These are phyloP conservation scores for Talaromyces wortmannii DNA, from an alignment of 495 filamentous ascomycete species.

Conservation along the genomic window DNA sequence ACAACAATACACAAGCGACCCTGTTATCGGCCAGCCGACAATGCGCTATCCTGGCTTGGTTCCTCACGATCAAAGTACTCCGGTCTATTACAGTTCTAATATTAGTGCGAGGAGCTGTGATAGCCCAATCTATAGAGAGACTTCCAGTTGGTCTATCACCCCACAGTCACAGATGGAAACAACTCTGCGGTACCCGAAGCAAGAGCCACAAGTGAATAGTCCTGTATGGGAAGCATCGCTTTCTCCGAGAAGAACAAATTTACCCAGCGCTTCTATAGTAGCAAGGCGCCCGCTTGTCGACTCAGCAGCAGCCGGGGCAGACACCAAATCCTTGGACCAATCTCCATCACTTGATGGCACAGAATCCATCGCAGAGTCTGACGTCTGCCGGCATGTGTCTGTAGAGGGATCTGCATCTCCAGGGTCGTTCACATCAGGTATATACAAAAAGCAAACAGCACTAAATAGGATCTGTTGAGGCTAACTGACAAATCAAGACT, in stretches of 20 bases:
- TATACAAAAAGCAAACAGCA: neutral
- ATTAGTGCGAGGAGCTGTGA: neutral
- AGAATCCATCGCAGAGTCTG: neutral
- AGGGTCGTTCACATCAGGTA: neutral
- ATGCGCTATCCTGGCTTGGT: neutral
- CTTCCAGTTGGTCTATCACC: neutral
- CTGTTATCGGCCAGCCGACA: neutral
- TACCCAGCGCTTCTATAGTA: neutral
- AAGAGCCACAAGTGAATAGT: neutral
- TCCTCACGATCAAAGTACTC: neutral
- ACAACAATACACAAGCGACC: neutral
- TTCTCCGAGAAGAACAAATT: neutral
- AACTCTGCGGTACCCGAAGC: neutral
- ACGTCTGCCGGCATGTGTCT: neutral
- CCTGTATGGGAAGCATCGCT: neutral
- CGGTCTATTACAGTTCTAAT: neutral
- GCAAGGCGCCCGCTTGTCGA: neutral
- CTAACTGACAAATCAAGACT: neutral
- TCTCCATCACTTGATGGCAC: slow-evolving; percentile 1
- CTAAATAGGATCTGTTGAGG: too few species aligned
- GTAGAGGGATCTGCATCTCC: neutral
- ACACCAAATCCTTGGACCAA: neutral
- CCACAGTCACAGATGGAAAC: neutral
- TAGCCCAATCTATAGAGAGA: neutral
- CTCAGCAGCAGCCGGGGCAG: neutral